A percentile compares a stretch with the other conserved stretches of the same genome.
Conservation (phyloP, 2,329 filamentous ascomycete genomes). For the Fusarium protoensiforme region DNA sequence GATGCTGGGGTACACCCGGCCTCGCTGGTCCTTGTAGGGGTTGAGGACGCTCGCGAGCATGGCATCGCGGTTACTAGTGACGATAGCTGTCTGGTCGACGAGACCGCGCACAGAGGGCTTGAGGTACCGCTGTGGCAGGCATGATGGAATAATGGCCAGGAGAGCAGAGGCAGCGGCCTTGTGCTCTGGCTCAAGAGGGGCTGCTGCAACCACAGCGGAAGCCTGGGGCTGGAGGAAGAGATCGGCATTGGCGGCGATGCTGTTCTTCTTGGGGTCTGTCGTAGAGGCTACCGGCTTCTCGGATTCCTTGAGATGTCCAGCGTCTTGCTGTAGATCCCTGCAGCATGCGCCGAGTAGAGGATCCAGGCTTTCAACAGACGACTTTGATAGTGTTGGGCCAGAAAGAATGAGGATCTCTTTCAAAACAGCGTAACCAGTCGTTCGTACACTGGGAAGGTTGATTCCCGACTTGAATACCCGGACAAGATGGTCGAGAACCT, state of each 20-base stretch:
- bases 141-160: slow-evolving; percentile 70
- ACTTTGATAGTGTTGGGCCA: slow-evolving; percentile 75
- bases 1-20: slow-evolving; percentile 76
- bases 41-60: slow-evolving; percentile 88
- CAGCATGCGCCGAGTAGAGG: slow-evolving; percentile 76
- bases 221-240: slow-evolving; percentile 68
- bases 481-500: slow-evolving; percentile 75
- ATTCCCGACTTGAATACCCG: slow-evolving; percentile 75
- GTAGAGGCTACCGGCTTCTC: slow-evolving; percentile 47
- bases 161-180: slow-evolving; percentile 68
- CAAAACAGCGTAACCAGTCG: slow-evolving; percentile 69
- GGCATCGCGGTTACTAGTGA: slow-evolving; percentile 74
- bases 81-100: slow-evolving; percentile 83
- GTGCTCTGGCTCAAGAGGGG: slow-evolving; percentile 58
- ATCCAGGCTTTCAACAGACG: slow-evolving; percentile 71
- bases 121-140: slow-evolving; percentile 73
- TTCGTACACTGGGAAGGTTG: slow-evolving; percentile 65
- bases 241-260: slow-evolving; percentile 72
- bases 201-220: slow-evolving; percentile 44
- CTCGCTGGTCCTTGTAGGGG: slow-evolving; percentile 73
- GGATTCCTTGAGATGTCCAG: slow-evolving; percentile 57
- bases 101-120: slow-evolving; percentile 78
- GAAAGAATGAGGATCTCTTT: slow-evolving; percentile 67
- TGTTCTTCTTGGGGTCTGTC: slow-evolving; percentile 52
- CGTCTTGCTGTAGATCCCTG: slow-evolving; percentile 73